A percentile compares a stretch with the other conserved stretches of the same genome.
phyloP scores from a whole-genome alignment of 2,329 filamentous ascomycete genomes.

The Pezicula neosporulosa region DNA sequence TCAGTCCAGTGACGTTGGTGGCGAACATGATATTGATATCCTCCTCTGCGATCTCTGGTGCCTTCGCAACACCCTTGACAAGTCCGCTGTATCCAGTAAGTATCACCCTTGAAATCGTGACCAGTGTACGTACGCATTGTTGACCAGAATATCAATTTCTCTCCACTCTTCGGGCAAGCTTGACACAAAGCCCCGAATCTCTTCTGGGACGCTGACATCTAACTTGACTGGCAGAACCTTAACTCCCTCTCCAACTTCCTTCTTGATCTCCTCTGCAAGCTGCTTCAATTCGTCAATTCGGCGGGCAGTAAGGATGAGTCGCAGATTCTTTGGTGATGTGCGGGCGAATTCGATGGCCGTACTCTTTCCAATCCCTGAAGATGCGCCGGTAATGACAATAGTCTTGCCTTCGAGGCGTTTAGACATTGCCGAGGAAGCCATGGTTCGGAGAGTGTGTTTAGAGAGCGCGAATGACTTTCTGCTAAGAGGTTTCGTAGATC shows the following conservation, averaged over 20 bases:
- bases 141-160: slow-evolving; percentile 85
- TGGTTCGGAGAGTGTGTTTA: slow-evolving; percentile 35
- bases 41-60: slow-evolving; percentile 75
- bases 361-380: slow-evolving; percentile 82
- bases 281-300: slow-evolving; percentile 74
- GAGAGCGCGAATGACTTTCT: background rate
- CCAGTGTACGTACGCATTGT: slow-evolving; percentile 74
- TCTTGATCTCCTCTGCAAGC: slow-evolving; percentile 71
- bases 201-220: slow-evolving; percentile 77
- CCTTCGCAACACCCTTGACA: slow-evolving; percentile 82
- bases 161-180: slow-evolving; percentile 77
- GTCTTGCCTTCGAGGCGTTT: slow-evolving; percentile 93
- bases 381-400: slow-evolving; percentile 86
- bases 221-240: slow-evolving; percentile 80
- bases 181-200: slow-evolving; percentile 69
- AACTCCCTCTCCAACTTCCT: slow-evolving; percentile 75
- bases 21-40: slow-evolving; percentile 86
- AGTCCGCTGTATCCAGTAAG: slow-evolving; percentile 59
- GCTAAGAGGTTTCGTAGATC: slow-evolving; percentile 4
- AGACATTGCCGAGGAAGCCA: slow-evolving; percentile 63
- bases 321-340: slow-evolving; percentile 74
- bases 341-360: slow-evolving; percentile 91
- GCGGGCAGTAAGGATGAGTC: slow-evolving; percentile 85
- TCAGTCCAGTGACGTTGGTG: slow-evolving; percentile 91
- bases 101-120: background rate